Percentiles rank a stretch among this genome's conserved stretches.
Conservation (phyloP, 2,329 filamentous ascomycete genomes). For the Paecilomyces niveus region DNA sequence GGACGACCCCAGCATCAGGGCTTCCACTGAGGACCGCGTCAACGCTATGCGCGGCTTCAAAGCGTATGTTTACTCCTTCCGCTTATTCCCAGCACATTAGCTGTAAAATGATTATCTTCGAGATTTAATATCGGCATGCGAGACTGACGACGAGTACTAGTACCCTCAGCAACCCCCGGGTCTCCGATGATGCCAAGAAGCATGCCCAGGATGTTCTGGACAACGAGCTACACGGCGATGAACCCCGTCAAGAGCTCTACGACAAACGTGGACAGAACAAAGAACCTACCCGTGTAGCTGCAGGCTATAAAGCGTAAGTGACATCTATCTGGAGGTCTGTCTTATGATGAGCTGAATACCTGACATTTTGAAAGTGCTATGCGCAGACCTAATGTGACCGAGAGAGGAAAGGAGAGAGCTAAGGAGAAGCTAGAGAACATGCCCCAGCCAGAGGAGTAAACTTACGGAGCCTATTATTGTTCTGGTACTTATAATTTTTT, state of each 20-base stretch:
- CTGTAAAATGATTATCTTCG: too few relatives aligned
- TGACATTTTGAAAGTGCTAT: conserved; percentile 7
- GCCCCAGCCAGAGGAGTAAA: not conserved
- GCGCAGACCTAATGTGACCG: conserved; percentile 8
- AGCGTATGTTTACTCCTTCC: conserved; percentile 4
- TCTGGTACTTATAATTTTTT: not conserved
- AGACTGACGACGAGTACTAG: conserved; percentile 1
- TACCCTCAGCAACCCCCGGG: conserved; percentile 13
- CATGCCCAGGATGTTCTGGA: conserved; percentile 16
- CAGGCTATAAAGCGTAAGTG: conserved; percentile 14
- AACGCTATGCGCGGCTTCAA: conserved; percentile 11
- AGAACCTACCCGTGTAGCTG: conserved; percentile 8
- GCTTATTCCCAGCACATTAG: too few relatives aligned
- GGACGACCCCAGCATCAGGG: conserved; percentile 6
- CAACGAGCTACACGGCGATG: conserved; percentile 12
- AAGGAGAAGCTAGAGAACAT: conserved; percentile 12
- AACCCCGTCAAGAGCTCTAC: conserved; percentile 10
- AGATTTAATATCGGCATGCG: too few relatives aligned
- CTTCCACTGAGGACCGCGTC: conserved; percentile 9
- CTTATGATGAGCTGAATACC: not conserved
- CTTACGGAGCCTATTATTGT: not conserved
- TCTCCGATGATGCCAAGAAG: conserved; percentile 17
- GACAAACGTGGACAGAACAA: conserved; percentile 2
- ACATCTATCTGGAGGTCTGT: not conserved
- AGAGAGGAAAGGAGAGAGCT: conserved; percentile 11